phyloP scores from a whole-genome alignment of 139 green algal genomes.

The Chlamydomonas incerta region DNA sequence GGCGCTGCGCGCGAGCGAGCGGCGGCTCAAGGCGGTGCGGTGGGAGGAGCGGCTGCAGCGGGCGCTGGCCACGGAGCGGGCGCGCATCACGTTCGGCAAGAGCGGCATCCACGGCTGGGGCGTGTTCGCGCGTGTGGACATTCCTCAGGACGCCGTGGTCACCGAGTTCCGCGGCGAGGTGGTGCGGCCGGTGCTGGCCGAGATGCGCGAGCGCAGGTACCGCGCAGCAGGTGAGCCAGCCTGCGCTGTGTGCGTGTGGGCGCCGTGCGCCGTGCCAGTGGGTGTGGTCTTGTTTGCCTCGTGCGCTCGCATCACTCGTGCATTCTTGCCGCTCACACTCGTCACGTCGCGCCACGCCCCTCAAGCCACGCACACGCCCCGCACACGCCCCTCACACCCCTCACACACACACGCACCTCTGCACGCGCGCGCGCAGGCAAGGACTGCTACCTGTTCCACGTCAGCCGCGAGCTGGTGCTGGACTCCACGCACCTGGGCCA shows the following conservation, averaged over 20 bases:
- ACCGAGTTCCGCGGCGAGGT: slow-evolving; percentile 90
- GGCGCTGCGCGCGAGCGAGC: not conserved
- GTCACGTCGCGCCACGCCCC: too few relatives aligned
- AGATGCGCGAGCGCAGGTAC: slow-evolving; percentile 84
- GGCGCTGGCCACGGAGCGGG: slow-evolving; percentile 53
- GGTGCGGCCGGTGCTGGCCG: slow-evolving; percentile 72
- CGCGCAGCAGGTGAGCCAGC: slow-evolving; percentile 35
- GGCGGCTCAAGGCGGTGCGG: slow-evolving; percentile 48
- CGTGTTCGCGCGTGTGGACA: slow-evolving; percentile 77
- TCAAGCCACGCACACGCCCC: too few relatives aligned
- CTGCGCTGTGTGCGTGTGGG: too few relatives aligned
- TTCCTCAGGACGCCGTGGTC: slow-evolving; percentile 86
- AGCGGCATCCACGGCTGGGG: slow-evolving; percentile 90
- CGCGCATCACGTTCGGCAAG: slow-evolving; percentile 89
- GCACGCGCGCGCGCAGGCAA: slow-evolving; percentile 30
- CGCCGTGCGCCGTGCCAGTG: too few relatives aligned
- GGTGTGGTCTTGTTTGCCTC: too few relatives aligned
- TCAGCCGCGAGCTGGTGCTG: slow-evolving; percentile 81
- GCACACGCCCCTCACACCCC: not conserved
- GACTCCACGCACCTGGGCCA: slow-evolving; percentile 84
- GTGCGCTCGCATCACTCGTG: too few relatives aligned
- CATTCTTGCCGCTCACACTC: too few relatives aligned
- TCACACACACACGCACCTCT: not conserved
- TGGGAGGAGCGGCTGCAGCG: slow-evolving; percentile 59
- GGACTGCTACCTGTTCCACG: slow-evolving; percentile 95